Percentiles rank a stretch among this genome's conserved stretches.
Conservation (phyloP, 2,329 filamentous ascomycete genomes). For the Colletotrichum aenigma region DNA sequence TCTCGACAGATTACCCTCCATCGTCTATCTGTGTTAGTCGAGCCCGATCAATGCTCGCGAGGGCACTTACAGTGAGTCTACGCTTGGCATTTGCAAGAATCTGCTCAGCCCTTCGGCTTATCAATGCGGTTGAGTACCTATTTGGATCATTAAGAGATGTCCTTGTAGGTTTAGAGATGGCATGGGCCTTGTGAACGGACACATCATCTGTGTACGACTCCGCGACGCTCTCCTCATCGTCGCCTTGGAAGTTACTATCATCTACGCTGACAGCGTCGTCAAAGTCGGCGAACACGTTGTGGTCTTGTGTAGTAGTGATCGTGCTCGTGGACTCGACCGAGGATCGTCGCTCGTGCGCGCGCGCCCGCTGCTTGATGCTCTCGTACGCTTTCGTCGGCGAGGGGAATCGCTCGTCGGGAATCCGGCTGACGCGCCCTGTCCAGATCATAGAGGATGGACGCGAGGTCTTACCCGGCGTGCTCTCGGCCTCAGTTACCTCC, state of each 20-base stretch:
- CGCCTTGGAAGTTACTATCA: conserved; percentile 69
- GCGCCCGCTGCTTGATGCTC: conserved; percentile 48
- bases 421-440: conserved; percentile 30
- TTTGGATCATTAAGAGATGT: conserved; percentile 41
- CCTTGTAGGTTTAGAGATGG: conserved; percentile 28
- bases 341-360: conserved; percentile 51
- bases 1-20: conserved; percentile 89
- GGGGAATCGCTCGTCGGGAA: conserved; percentile 29
- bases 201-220: conserved; percentile 58
- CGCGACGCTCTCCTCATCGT: conserved; percentile 70
- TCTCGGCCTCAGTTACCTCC: conserved; percentile 60
- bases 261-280: conserved; percentile 67
- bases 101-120: conserved; percentile 84
- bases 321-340: conserved; percentile 68
- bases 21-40: conserved; percentile 63
- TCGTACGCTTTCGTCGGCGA: conserved; percentile 51
- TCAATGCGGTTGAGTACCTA: conserved; percentile 71
- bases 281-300: conserved; percentile 61
- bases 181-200: conserved; percentile 32
- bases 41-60: not conserved
- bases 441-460: conserved; percentile 25
- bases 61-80: conserved; percentile 74
- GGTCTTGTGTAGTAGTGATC: conserved; percentile 57
- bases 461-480: conserved; percentile 46
- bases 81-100: conserved; percentile 94